Conservation (phyloP, 495 filamentous ascomycete species). For the Penicillium malachiteum region DNA sequence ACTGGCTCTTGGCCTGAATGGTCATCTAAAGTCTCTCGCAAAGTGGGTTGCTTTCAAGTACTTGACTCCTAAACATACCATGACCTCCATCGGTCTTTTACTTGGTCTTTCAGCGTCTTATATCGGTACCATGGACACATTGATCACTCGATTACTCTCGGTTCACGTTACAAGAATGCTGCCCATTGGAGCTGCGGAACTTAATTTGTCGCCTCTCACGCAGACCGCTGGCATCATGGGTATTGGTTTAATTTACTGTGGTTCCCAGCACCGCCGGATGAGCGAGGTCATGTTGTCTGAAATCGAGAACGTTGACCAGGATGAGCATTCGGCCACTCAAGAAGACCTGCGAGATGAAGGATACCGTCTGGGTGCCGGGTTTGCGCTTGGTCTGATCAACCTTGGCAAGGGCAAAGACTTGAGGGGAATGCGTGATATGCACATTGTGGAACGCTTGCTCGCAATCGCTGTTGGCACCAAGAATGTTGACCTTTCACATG, state of each 20-base stretch:
- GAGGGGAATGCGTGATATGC: constrained; percentile 90
- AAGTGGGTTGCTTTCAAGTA: constrained; percentile 99
- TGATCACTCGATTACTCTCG: constrained; percentile 90
- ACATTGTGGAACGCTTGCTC: constrained; percentile 82
- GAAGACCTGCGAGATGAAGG: constrained; percentile 87
- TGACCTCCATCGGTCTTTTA: constrained; percentile 95
- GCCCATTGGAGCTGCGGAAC: constrained; percentile 83
- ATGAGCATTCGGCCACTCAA: constrained; percentile 60
- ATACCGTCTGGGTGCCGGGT: constrained; percentile 90
- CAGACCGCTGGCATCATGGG: constrained; percentile 98
- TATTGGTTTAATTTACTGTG: constrained; percentile 90
- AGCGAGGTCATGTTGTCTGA: constrained; percentile 98
- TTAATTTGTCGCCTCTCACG: constrained; percentile 90
- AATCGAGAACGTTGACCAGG: constrained; percentile 78
- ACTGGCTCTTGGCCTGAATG: constrained; percentile 89
- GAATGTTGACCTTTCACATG: constrained; percentile 82
- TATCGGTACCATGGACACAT: constrained; percentile 92
- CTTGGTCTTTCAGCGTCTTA: constrained; percentile 91
- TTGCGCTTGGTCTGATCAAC: constrained; percentile 93
- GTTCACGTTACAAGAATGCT: constrained; percentile 97
- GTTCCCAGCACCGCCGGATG: constrained; percentile 96
- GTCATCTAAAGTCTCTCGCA: constrained; percentile 86
- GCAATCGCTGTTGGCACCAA: constrained; percentile 81
- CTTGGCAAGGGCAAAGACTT: constrained; percentile 86
- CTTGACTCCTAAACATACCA: constrained; percentile 94